phyloP scores from a whole-genome alignment of 2,329 filamentous ascomycete species.

The Talaromyces sp. region DNA sequence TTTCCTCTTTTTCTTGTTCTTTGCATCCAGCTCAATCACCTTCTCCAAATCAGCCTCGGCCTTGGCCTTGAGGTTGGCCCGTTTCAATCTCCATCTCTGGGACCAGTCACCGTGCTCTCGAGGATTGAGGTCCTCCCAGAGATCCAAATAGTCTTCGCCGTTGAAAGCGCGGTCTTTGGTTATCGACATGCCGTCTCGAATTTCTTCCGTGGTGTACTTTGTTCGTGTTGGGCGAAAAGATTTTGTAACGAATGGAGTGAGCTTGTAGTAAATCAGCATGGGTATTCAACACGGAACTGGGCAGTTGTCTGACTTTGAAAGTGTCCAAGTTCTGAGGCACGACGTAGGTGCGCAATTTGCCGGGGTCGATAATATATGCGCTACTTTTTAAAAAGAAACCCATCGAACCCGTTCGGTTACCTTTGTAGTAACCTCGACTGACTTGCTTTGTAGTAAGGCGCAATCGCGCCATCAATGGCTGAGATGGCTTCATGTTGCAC shows the following conservation, averaged over 20 bases:
- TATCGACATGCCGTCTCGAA: slow-evolving; percentile 26
- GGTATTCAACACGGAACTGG: not conserved
- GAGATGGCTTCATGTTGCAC: slow-evolving; percentile 39
- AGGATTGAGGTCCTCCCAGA: slow-evolving; percentile 37
- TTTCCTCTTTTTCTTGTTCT: slow-evolving; percentile 10
- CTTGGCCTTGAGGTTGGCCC: not conserved
- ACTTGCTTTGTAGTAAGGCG: slow-evolving; percentile 93
- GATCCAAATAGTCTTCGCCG: slow-evolving; percentile 37
- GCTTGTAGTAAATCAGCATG: slow-evolving; percentile 28
- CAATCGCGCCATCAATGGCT: slow-evolving; percentile 61
- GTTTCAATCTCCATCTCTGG: slow-evolving; percentile 1
- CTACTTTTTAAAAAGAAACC: slow-evolving; percentile 66
- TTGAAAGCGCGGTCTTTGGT: slow-evolving; percentile 31
- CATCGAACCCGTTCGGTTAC: slow-evolving; percentile 82
- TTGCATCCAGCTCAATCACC: not conserved
- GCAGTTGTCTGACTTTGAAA: slow-evolving; percentile 60
- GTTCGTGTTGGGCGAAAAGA: slow-evolving; percentile 37
- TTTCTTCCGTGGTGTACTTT: slow-evolving; percentile 33
- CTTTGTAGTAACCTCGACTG: slow-evolving; percentile 95
- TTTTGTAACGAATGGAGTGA: slow-evolving; percentile 46
- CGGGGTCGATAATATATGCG: slow-evolving; percentile 72
- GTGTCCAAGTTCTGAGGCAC: slow-evolving; percentile 65
- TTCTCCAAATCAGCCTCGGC: not conserved
- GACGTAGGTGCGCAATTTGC: slow-evolving; percentile 86
- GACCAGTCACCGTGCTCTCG: slow-evolving; percentile 30